Evolutionary conservation across 2,329 filamentous ascomycete species (phyloP).

Genomic region (Alternaria incomplexa): DNA sequence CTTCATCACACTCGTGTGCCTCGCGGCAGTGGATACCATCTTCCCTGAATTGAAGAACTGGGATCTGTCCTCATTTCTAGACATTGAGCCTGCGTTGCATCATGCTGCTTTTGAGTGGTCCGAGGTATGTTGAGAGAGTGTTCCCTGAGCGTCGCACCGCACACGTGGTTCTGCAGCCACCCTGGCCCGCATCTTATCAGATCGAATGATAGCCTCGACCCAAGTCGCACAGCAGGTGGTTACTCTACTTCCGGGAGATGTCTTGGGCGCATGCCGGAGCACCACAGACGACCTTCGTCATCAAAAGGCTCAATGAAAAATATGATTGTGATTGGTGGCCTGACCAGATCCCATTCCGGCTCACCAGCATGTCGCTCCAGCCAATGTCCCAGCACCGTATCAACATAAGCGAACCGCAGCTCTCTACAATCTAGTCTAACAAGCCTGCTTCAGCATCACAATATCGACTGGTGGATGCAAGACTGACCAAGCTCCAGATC

Average conservation of each 20-base stretch:
- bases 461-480: neutral
- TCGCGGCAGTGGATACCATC: slow-evolving; percentile 26
- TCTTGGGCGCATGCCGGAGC: neutral
- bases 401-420: neutral
- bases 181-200: slow-evolving; percentile 8
- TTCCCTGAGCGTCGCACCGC: slow-evolving; percentile 3
- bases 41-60: slow-evolving; percentile 20
- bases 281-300: neutral
- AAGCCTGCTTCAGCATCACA: neutral
- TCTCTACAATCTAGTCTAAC: neutral
- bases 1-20: slow-evolving; percentile 22
- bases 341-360: neutral
- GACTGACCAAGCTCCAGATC: slow-evolving; percentile 32
- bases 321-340: neutral
- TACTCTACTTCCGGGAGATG: neutral
- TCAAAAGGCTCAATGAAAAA: neutral
- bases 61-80: slow-evolving; percentile 4
- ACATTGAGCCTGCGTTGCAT: neutral
- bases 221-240: slow-evolving; percentile 3
- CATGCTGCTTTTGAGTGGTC: slow-evolving; percentile 25
- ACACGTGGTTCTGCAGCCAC: slow-evolving; percentile 8
- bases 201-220: neutral
- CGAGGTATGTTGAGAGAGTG: slow-evolving; percentile 25
- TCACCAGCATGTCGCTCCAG: neutral
- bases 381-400: neutral